These are phyloP conservation scores for Gonapodya sp. DNA, from an alignment of 192 early-diverging fungal species.

Conservation along the genomic window DNA sequence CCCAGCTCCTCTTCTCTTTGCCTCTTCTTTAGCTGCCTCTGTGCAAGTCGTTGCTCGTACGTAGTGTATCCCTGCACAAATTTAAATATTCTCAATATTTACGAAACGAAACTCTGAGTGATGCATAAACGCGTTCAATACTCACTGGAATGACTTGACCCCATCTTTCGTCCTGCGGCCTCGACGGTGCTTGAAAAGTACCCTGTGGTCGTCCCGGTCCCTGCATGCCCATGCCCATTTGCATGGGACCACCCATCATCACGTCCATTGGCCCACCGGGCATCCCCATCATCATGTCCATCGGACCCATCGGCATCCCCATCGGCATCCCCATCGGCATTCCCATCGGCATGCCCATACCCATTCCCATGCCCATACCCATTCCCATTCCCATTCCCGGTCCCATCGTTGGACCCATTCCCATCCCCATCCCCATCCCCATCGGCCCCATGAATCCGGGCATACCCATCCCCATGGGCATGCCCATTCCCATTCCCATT, in stretches of 20 bases:
- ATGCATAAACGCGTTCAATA: not conserved
- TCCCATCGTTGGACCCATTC: not conserved
- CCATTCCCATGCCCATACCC: too few relatives aligned
- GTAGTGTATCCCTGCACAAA: not conserved
- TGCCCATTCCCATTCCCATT: not conserved
- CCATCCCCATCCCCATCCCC: not conserved
- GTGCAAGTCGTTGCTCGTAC: constrained; percentile 6
- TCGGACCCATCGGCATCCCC: not conserved
- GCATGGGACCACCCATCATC: not conserved
- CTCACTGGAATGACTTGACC: not conserved
- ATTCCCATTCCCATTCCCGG: not conserved
- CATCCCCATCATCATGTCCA: not conserved
- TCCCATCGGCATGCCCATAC: too few relatives aligned
- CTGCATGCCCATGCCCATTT: not conserved
- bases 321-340: not conserved
- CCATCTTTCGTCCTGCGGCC: not conserved
- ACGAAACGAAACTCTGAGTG: not conserved
- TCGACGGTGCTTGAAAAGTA: not conserved
- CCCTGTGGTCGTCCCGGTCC: not conserved
- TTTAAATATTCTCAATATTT: too few relatives aligned
- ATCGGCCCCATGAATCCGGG: not conserved
- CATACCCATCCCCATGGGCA: too few relatives aligned
- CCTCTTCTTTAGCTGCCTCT: constrained; percentile 6
- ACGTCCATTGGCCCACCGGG: not conserved
- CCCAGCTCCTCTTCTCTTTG: constrained; percentile 10